Evolutionary conservation across 345 rosid genomes (phyloP).

Genomic region (Draba incana): DNA sequence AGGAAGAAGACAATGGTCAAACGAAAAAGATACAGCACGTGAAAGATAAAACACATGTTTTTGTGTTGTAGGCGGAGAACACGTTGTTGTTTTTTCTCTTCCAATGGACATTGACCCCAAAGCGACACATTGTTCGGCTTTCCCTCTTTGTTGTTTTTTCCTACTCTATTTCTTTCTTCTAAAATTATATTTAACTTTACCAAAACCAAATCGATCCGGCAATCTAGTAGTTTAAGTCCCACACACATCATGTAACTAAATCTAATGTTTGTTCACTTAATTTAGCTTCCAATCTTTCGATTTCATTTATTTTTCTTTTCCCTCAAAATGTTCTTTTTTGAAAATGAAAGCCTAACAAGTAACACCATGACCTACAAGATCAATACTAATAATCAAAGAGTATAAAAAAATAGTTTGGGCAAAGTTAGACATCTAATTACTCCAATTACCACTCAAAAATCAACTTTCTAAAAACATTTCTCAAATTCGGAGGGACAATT

Average conservation of each 20-base stretch:
- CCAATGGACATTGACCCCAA: conserved; percentile 33
- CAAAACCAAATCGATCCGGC: conserved; percentile 30
- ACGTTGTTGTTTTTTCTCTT: conserved; percentile 30
- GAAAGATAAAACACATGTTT: conserved; percentile 35
- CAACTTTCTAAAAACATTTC: too few relatives aligned
- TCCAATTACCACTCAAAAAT: too few relatives aligned
- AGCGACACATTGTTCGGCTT: conserved; percentile 40
- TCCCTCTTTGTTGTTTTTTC: conserved; percentile 9
- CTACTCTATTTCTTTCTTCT: not conserved
- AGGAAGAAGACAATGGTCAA: conserved; percentile 44
- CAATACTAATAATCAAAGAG: too few relatives aligned
- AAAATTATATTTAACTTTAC: not conserved
- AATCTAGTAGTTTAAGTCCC: conserved; percentile 32
- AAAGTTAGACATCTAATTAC: too few relatives aligned
- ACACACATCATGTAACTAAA: conserved; percentile 35
- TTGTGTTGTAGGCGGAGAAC: conserved; percentile 39
- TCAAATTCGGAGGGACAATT: too few relatives aligned
- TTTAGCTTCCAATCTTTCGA: conserved; percentile 24
- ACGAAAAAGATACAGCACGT: conserved; percentile 27
- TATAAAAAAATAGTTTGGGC: too few relatives aligned
- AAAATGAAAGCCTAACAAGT: conserved; percentile 19
- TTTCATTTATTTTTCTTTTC: conserved; percentile 14
- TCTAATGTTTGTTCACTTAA: conserved; percentile 28
- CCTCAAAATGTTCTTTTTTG: not conserved
- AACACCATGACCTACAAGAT: conserved; percentile 7